These are phyloP conservation scores for Globisporangium emineosum DNA, from an alignment of 352 stramenopile genomes.

Conservation along the genomic window DNA sequence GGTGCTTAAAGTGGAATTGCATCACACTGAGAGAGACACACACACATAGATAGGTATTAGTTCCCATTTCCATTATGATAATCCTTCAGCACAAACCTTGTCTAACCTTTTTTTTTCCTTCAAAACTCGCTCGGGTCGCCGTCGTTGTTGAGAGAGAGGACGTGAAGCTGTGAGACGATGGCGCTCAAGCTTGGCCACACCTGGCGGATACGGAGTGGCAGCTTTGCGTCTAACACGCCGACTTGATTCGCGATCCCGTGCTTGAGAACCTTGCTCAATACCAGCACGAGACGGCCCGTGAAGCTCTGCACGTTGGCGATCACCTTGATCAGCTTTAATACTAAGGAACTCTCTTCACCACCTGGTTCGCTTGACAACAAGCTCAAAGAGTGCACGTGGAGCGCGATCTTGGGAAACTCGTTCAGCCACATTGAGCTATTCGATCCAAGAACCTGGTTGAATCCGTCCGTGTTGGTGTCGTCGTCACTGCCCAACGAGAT, in stretches of 20 bases:
- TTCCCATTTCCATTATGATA: not conserved
- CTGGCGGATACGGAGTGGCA: conserved; percentile 11
- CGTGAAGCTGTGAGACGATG: conserved; percentile 3
- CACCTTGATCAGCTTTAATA: conserved; percentile 1
- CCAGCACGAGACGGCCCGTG: not conserved
- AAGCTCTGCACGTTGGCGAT: conserved; percentile 15
- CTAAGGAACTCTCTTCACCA: not conserved
- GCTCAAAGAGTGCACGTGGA: conserved; percentile 13
- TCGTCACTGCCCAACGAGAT: conserved; percentile 1
- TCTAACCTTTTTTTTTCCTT: not conserved
- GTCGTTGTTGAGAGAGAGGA: conserved; percentile 6
- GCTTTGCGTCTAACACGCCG: conserved; percentile 22
- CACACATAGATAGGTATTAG: not conserved
- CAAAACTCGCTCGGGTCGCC: not conserved
- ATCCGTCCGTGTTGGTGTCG: conserved; percentile 4
- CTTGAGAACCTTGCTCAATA: conserved; percentile 19
- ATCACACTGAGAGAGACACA: not conserved
- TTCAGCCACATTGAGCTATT: conserved; percentile 40
- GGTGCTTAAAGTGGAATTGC: not conserved
- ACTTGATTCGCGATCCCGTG: conserved; percentile 22
- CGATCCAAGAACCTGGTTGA: conserved; percentile 13
- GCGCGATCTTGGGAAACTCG: conserved; percentile 17
- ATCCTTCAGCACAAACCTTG: not conserved
- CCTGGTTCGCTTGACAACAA: not conserved
- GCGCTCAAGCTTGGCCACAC: conserved; percentile 19